A percentile compares a stretch with the other conserved stretches of the same genome.
Evolutionary conservation across 441 rosid species (phyloP).

Genomic region (Gossypium schwendimanii): DNA sequence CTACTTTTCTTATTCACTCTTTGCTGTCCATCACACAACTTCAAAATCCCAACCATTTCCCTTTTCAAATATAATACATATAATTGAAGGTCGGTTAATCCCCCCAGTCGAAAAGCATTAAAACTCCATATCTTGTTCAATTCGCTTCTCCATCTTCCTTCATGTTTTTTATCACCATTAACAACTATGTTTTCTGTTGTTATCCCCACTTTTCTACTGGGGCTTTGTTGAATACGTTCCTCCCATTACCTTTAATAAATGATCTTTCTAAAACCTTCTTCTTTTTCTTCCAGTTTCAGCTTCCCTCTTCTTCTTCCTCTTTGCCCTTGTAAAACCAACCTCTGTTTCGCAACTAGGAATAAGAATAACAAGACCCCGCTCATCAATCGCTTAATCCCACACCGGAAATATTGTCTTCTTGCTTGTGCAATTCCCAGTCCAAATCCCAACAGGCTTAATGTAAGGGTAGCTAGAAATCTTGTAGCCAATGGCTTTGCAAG

Average conservation of each 20-base stretch:
- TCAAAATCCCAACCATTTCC: not conserved
- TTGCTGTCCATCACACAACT: not conserved
- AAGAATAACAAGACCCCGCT: not conserved
- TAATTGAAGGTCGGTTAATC: not conserved
- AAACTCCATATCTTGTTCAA: not conserved
- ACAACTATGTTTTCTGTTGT: slow-evolving; percentile 11
- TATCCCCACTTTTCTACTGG: slow-evolving; percentile 8
- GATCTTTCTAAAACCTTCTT: slow-evolving; percentile 42
- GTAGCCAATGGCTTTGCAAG: slow-evolving; percentile 37
- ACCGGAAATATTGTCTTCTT: slow-evolving; percentile 26
- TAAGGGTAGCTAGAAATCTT: slow-evolving; percentile 30
- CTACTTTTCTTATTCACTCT: not conserved
- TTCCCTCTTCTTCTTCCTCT: slow-evolving; percentile 31
- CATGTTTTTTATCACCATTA: slow-evolving; percentile 16
- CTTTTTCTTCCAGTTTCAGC: slow-evolving; percentile 22
- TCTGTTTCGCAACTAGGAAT: slow-evolving; percentile 21
- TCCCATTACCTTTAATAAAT: slow-evolving; percentile 29
- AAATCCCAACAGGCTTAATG: slow-evolving; percentile 12
- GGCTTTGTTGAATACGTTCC: slow-evolving; percentile 18
- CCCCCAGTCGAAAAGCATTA: not conserved
- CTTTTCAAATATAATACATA: no score
- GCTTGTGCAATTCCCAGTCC: slow-evolving; percentile 31
- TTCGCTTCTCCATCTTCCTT: not conserved
- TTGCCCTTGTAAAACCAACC: slow-evolving; percentile 42
- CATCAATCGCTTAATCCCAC: not conserved